Base-by-base conservation (phyloP, 331 rosid genomes). In the Dryas integrifolia region DNA sequence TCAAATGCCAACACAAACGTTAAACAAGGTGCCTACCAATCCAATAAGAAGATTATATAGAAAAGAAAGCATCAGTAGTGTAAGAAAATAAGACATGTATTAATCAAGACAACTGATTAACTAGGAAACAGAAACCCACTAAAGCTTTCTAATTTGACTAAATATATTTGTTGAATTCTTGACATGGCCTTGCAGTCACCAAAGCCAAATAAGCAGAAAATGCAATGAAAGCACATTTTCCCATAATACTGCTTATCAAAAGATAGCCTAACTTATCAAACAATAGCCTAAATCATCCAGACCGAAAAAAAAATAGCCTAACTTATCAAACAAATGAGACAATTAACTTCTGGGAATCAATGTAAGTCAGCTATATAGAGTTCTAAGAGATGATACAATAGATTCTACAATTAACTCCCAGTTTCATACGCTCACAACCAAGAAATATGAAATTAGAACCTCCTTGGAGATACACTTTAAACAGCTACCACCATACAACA, bases 391-490 rank as follows among this genome's bases (percentile, higher is more conserved):
- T 43, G 48, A 58, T 43, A n/a, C 24, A 26, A 66, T 26, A 49
- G 74, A 53, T 38, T 48, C 40, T 43, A 11, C 46, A 67, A 55
- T 26, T 52, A 61, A 15, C 61, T 39, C 15, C 63, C 76, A 56
- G 72, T 13, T 47, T 58, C 69, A 64, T 18, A 16, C 5, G 24
- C 30, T 35, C 8, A 50, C 24, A n/a, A 45, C 43, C 45, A 13
- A 39, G 46, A 13, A 11, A 52, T 40, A 39, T n/a, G 50, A 69
- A 12, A 45, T 55, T 40, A 49, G 11, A 64, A 55, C 45, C 51
- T 78, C 72, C 26, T 43, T 21, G n/a, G 44, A 77, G 77, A 24
- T 35, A 70, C 46, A 40, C 67, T 15, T 55, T 43, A 51, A 41
- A 9, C 45, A 64, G 43, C 40, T 49, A 57, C 60, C 65, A 72